These are phyloP conservation scores for Globisporangium nagaii DNA, from an alignment of 352 stramenopile species.

Conservation along the genomic window DNA sequence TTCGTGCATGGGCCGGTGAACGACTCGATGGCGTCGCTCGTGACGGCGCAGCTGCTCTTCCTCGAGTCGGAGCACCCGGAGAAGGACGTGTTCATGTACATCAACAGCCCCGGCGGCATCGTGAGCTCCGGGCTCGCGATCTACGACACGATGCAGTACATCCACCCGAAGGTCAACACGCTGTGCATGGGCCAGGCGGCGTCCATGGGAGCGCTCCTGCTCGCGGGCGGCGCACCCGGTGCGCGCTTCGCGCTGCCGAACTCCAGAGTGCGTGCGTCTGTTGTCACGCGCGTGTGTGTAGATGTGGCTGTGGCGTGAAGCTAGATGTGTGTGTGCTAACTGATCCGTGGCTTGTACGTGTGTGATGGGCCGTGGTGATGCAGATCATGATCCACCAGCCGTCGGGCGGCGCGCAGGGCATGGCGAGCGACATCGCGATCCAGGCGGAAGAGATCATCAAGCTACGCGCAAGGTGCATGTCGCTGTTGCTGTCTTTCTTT, in stretches of 20 bases:
- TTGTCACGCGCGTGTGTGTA: not conserved
- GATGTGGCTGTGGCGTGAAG: not conserved
- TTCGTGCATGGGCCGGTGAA: slow-evolving; percentile 94
- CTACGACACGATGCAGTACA: slow-evolving; percentile 98
- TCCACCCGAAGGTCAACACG: slow-evolving; percentile 96
- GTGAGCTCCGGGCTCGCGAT: slow-evolving; percentile 97
- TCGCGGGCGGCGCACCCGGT: slow-evolving; percentile 89
- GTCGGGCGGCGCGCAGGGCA: slow-evolving; percentile 93
- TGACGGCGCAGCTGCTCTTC: slow-evolving; percentile 91
- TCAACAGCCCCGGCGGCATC: slow-evolving; percentile 96
- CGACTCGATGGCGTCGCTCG: slow-evolving; percentile 78
- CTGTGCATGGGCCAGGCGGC: slow-evolving; percentile 97
- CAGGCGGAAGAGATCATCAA: slow-evolving; percentile 98
- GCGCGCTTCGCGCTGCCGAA: slow-evolving; percentile 92
- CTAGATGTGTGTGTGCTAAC: not conserved
- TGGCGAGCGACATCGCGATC: slow-evolving; percentile 98
- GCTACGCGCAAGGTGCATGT: slow-evolving; percentile 51
- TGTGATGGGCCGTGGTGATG: not conserved
- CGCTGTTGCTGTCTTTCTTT: not conserved
- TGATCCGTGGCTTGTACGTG: not conserved
- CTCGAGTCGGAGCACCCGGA: slow-evolving; percentile 94
- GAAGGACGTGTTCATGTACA: slow-evolving; percentile 99
- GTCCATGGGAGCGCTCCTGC: slow-evolving; percentile 95
- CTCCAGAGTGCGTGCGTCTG: slow-evolving; percentile 65
- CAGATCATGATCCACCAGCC: slow-evolving; percentile 98